Conservation (phyloP, 1,139 yeast species). For the Hyphopichia buzzinii region DNA sequence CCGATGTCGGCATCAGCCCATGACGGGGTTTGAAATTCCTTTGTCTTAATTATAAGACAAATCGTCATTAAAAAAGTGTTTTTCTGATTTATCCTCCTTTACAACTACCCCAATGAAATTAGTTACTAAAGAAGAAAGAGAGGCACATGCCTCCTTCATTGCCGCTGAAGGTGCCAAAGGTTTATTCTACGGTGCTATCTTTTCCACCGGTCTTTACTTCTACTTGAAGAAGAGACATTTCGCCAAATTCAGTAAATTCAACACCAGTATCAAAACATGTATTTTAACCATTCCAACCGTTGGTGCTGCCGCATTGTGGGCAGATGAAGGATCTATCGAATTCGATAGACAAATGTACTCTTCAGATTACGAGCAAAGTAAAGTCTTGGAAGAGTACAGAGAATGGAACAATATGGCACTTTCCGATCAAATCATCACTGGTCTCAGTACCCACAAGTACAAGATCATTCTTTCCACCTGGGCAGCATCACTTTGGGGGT, state of each 20-base stretch:
- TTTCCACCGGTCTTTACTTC: slow-evolving; percentile 33
- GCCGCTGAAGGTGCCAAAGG: slow-evolving; percentile 42
- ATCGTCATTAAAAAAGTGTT: slow-evolving; percentile 6
- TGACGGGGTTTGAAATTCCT: too few relatives aligned
- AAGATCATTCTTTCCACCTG: slow-evolving; percentile 74
- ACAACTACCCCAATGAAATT: slow-evolving; percentile 32
- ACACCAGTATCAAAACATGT: slow-evolving; percentile 39
- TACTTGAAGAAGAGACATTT: slow-evolving; percentile 37
- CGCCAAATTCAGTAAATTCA: slow-evolving; percentile 32
- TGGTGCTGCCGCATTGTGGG: slow-evolving; percentile 39
- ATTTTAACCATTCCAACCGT: slow-evolving; percentile 43
- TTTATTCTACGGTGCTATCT: slow-evolving; percentile 33
- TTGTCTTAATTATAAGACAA: too few relatives aligned
- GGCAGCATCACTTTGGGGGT: slow-evolving; percentile 85
- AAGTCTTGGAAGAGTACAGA: slow-evolving; percentile 45
- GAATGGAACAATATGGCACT: slow-evolving; percentile 50
- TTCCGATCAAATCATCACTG: slow-evolving; percentile 44
- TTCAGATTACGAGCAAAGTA: slow-evolving; percentile 26
- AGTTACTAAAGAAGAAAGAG: slow-evolving; percentile 37
- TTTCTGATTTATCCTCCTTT: not conserved
- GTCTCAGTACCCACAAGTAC: slow-evolving; percentile 62
- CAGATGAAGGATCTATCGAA: slow-evolving; percentile 50
- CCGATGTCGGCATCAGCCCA: not conserved
- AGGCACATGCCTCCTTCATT: slow-evolving; percentile 40
- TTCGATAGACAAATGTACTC: slow-evolving; percentile 42